phyloP scores from a whole-genome alignment of 352 stramenopile species.

The Phytopythium mirpurense region DNA sequence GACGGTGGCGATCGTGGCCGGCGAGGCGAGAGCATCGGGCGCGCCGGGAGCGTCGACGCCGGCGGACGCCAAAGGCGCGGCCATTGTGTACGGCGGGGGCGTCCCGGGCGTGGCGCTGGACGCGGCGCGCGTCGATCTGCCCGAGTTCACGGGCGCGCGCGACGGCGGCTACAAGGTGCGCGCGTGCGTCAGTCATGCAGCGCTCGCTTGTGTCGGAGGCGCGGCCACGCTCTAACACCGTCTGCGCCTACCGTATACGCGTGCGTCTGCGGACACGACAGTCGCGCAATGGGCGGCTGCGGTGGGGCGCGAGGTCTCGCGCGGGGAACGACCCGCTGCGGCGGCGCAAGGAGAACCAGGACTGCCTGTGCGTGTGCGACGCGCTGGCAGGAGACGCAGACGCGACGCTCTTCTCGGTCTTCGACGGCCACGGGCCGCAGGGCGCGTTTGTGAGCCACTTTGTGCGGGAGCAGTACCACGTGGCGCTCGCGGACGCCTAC shows the following conservation, averaged over 20 bases:
- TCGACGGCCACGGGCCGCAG: constrained; percentile 72
- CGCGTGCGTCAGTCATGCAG: neutral
- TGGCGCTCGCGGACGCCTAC: constrained; percentile 39
- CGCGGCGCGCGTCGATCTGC: constrained; percentile 40
- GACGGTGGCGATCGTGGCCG: constrained; percentile 13
- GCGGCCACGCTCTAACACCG: neutral
- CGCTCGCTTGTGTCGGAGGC: too few species aligned
- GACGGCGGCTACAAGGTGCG: constrained; percentile 39
- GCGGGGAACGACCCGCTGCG: constrained; percentile 68
- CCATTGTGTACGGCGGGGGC: constrained; percentile 49
- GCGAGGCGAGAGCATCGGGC: constrained; percentile 8
- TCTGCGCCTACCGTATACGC: too few species aligned
- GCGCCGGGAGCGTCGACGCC: neutral
- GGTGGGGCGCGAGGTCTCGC: constrained; percentile 49
- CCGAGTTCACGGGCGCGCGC: constrained; percentile 57
- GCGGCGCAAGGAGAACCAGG: constrained; percentile 84
- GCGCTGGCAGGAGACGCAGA: constrained; percentile 32
- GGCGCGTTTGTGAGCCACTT: constrained; percentile 76
- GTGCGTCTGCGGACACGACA: constrained; percentile 6
- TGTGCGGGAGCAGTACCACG: constrained; percentile 62
- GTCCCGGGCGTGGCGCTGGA: constrained; percentile 65
- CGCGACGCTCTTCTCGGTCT: constrained; percentile 65
- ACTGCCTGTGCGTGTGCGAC: constrained; percentile 64
- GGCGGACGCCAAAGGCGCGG: constrained; percentile 5
- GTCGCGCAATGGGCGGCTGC: constrained; percentile 34